These are phyloP conservation scores for Sanghuangporus weigelae DNA, from an alignment of 1,284 basidiomycete genomes.

Conservation along the genomic window DNA sequence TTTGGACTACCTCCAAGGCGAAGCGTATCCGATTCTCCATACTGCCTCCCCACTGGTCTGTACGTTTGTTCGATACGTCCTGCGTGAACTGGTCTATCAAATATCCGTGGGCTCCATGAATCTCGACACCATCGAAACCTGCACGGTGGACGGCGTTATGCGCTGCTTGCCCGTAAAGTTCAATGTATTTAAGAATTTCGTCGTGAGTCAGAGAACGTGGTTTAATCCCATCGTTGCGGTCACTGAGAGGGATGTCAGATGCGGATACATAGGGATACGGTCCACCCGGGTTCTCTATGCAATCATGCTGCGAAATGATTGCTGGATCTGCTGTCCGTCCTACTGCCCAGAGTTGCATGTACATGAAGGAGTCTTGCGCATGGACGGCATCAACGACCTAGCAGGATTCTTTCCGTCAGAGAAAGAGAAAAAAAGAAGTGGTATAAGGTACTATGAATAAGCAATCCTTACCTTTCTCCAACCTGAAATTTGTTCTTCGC, in stretches of 20 bases:
- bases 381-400: constrained; percentile 36
- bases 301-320: constrained; percentile 20
- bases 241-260: constrained; percentile 36
- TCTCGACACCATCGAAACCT: constrained; percentile 44
- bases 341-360: constrained; percentile 42
- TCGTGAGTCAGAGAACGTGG: constrained; percentile 24
- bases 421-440: background rate
- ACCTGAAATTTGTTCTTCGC: constrained; percentile 24
- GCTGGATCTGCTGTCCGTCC: constrained; percentile 32
- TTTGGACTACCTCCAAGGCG: constrained; percentile 40
- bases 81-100: constrained; percentile 38
- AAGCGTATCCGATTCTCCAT: constrained; percentile 51
- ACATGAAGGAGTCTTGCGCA: constrained; percentile 34
- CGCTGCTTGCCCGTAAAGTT: constrained; percentile 12
- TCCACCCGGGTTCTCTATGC: constrained; percentile 24
- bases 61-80: constrained; percentile 42
- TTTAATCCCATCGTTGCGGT: constrained; percentile 21
- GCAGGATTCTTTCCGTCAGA: background rate
- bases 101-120: constrained; percentile 37
- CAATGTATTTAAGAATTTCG: constrained; percentile 14
- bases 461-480: constrained; percentile 25
- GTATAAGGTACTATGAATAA: background rate
- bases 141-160: constrained; percentile 26
- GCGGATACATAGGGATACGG: constrained; percentile 34
- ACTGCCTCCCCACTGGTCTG: constrained; percentile 55